Conservation (phyloP, 345 rosid species). For the Syzygium oleosum region DNA sequence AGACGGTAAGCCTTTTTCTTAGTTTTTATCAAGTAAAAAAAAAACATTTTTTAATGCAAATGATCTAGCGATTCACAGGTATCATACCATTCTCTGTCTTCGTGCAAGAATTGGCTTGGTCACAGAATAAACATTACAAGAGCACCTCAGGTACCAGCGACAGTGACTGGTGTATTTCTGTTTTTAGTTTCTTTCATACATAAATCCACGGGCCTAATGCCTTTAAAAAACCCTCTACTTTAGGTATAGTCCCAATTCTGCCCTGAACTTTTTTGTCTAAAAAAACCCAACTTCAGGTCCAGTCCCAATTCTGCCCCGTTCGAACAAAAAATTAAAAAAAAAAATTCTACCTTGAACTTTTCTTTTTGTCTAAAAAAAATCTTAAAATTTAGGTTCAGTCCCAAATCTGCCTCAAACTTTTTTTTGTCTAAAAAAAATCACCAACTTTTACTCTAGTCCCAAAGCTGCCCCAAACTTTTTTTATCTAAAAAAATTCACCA, state of each 20-base stretch:
- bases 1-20: slow-evolving; percentile 50
- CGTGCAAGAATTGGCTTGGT: slow-evolving; percentile 98
- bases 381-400: too few species aligned
- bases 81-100: slow-evolving; percentile 89
- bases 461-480: neutral
- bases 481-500: neutral
- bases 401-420: too few species aligned
- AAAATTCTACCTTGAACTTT: neutral
- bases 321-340: too few species aligned
- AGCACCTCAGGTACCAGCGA: slow-evolving; percentile 75
- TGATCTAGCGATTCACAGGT: slow-evolving; percentile 36
- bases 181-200: neutral
- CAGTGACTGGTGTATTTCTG: neutral
- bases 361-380: too few species aligned
- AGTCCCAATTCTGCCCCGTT: neutral
- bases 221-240: neutral
- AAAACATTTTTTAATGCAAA: neutral
- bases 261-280: neutral
- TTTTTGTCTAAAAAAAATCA: neutral
- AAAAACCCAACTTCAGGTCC: neutral
- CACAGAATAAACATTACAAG: slow-evolving; percentile 80
- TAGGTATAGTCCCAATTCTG: neutral
- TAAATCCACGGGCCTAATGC: neutral
- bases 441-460: neutral
- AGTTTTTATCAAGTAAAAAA: neutral